These are phyloP conservation scores for Coprinopsis cinerea DNA, from an alignment of 768 basidiomycete genomes.

Conservation along the genomic window DNA sequence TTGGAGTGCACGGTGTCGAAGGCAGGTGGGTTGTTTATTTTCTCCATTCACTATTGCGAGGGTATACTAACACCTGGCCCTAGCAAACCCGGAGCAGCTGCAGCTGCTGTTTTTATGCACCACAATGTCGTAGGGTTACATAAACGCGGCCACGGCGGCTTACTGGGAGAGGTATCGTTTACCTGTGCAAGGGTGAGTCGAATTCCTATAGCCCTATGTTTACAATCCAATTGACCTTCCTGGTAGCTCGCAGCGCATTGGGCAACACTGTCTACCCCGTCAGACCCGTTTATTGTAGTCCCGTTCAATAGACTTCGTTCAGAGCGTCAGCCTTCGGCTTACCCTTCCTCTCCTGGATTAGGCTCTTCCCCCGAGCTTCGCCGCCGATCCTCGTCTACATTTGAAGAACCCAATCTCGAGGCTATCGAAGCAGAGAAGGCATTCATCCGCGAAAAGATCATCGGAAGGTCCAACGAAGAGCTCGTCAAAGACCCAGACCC, in stretches of 20 bases:
- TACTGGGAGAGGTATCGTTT: conserved; percentile 33
- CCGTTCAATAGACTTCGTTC: conserved; percentile 33
- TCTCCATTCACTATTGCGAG: background rate
- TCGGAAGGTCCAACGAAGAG: conserved; percentile 23
- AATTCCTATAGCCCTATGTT: background rate
- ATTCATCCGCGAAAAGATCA: conserved; percentile 28
- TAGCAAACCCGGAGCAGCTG: conserved; percentile 43
- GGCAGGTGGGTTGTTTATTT: conserved; percentile 33
- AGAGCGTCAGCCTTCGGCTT: no score
- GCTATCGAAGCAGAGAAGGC: conserved; percentile 23
- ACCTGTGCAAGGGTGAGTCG: conserved; percentile 27
- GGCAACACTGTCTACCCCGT: conserved; percentile 32
- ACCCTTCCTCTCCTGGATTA: background rate
- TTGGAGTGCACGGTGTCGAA: conserved; percentile 42
- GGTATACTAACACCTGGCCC: background rate
- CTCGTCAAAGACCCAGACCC: conserved; percentile 20
- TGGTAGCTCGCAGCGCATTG: conserved; percentile 32
- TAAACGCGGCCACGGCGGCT: conserved; percentile 29
- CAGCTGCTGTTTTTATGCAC: conserved; percentile 29
- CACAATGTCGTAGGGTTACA: conserved; percentile 37
- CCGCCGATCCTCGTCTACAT: no score
- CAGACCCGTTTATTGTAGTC: conserved; percentile 29
- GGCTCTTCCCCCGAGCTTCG: no score
- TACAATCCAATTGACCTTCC: background rate
- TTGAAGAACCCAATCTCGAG: no score